phyloP scores from a whole-genome alignment of 768 basidiomycete species.

The Leccinellum albellum region DNA sequence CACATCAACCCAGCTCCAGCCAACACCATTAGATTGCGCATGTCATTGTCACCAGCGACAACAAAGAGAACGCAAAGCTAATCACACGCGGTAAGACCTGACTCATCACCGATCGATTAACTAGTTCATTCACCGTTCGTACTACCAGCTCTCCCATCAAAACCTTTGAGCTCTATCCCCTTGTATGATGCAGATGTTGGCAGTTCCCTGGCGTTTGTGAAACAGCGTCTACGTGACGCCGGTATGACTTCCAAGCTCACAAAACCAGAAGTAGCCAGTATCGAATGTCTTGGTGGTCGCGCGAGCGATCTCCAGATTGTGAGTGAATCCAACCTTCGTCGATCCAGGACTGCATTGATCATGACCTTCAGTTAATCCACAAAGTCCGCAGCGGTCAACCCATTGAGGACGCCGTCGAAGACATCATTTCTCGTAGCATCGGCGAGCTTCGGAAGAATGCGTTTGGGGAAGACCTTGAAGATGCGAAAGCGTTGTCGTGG shows the following conservation, averaged over 20 bases:
- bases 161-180: constrained; percentile 73
- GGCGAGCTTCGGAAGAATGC: constrained; percentile 85
- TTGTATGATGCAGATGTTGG: constrained; percentile 81
- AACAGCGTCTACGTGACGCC: constrained; percentile 66
- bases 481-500: constrained; percentile 82
- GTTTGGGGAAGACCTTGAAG: constrained; percentile 90
- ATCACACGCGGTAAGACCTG: constrained; percentile 64
- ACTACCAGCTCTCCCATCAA: constrained; percentile 70
- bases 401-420: constrained; percentile 82
- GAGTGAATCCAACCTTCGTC: constrained; percentile 23
- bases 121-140: not conserved
- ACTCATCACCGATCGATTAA: not conserved
- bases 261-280: constrained; percentile 47
- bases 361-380: constrained; percentile 61
- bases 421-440: constrained; percentile 77
- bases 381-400: constrained; percentile 73
- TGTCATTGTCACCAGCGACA: constrained; percentile 87
- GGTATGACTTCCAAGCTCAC: constrained; percentile 54
- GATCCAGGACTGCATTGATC: not conserved
- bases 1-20: not conserved
- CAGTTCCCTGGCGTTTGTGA: constrained; percentile 78
- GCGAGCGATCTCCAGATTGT: constrained; percentile 87
- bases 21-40: constrained; percentile 66
- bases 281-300: constrained; percentile 83
- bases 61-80: constrained; percentile 81